Conservation (phyloP, 805 yeast species). For the Yarrowia sp. region DNA sequence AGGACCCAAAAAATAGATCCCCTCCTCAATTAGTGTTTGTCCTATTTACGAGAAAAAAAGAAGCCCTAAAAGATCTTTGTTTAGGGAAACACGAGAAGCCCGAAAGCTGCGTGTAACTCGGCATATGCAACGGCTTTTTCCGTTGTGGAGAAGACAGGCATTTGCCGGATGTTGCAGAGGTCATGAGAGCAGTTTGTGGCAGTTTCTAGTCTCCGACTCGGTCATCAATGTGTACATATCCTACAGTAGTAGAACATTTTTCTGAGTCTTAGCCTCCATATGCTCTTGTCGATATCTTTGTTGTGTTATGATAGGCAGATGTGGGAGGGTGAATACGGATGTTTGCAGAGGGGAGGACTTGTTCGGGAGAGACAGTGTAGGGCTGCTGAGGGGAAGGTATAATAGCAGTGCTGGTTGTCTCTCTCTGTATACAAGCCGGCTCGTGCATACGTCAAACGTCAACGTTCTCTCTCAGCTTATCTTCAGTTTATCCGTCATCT, state of each 20-base stretch:
- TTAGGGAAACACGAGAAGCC: neutral
- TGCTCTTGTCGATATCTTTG: neutral
- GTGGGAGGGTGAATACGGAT: neutral
- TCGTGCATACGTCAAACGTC: neutral
- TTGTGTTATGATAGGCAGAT: neutral
- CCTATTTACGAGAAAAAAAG: neutral
- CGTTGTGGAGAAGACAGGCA: too few relatives aligned
- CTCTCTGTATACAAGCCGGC: neutral
- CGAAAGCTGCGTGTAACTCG: neutral
- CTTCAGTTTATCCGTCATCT: neutral
- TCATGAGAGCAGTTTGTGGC: too few relatives aligned
- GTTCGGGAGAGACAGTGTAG: neutral
- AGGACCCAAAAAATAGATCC: neutral
- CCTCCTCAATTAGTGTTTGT: neutral
- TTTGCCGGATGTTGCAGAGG: too few relatives aligned
- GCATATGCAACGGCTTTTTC: neutral
- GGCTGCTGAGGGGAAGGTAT: neutral
- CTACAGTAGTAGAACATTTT: too few relatives aligned
- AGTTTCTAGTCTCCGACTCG: too few relatives aligned
- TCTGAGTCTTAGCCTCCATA: too few relatives aligned
- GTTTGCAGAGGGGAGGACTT: neutral
- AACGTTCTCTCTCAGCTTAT: neutral
- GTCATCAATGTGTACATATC: too few relatives aligned
- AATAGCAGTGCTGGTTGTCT: too few relatives aligned
- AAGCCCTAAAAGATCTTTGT: neutral